These are phyloP conservation scores for Entamoeba histolytica DNA, from an alignment of 208 protist genomes.

Conservation along the genomic window DNA sequence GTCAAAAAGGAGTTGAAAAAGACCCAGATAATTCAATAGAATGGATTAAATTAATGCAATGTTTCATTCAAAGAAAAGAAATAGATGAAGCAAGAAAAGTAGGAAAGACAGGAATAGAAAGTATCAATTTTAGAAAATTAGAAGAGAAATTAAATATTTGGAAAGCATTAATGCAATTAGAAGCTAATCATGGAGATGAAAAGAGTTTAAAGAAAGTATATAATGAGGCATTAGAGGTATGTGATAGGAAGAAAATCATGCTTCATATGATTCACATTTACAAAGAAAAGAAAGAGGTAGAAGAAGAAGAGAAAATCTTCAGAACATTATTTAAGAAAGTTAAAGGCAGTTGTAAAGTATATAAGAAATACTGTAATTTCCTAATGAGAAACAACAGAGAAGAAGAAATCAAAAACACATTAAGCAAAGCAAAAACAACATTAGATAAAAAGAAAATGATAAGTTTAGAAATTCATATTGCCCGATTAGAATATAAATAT, in stretches of 20 bases:
- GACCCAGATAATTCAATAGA: not conserved
- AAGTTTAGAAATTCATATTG: conserved; percentile 43
- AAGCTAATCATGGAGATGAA: not conserved
- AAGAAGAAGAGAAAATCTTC: not conserved
- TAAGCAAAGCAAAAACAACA: conserved; percentile 28
- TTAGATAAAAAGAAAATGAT: conserved; percentile 45
- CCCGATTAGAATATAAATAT: conserved; percentile 51
- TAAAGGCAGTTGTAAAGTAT: conserved; percentile 35
- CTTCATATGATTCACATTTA: not conserved
- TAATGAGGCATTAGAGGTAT: not conserved
- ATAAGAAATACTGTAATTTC: conserved; percentile 26
- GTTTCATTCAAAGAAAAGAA: too few relatives aligned
- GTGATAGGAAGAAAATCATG: not conserved
- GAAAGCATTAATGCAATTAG: not conserved
- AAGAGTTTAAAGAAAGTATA: not conserved
- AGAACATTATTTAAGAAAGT: conserved; percentile 37
- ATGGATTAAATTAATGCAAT: not conserved
- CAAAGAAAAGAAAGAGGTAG: not conserved
- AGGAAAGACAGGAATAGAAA: not conserved
- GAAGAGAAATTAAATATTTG: not conserved
- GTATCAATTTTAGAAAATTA: not conserved
- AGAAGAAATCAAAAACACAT: conserved; percentile 19
- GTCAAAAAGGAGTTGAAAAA: conserved; percentile 8
- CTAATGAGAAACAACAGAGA: conserved; percentile 4
- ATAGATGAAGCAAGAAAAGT: too few relatives aligned